Percentiles rank a stretch among this genome's conserved stretches.
Evolutionary conservation across 2,329 filamentous ascomycete genomes (phyloP).

Genomic region (Arthrobotrys sphaeroides): DNA sequence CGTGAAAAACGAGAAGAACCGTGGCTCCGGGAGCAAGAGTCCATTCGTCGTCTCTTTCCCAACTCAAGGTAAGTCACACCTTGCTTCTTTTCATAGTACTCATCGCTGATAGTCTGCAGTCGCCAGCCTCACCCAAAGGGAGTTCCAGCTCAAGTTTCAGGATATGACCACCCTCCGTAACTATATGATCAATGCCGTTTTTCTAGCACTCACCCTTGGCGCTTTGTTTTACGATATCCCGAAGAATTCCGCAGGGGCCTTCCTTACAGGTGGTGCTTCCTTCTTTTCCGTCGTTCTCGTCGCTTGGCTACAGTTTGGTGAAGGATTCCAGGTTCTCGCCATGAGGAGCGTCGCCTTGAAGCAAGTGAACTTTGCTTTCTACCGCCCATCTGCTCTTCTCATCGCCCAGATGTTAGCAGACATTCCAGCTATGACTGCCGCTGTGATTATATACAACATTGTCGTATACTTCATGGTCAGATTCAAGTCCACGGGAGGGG

Average conservation of each 20-base stretch:
- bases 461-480: slow-evolving; percentile 74
- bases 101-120: slow-evolving; percentile 1
- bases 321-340: slow-evolving; percentile 79
- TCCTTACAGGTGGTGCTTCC: slow-evolving; percentile 70
- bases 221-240: slow-evolving; percentile 78
- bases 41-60: slow-evolving; percentile 80
- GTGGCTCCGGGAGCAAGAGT: slow-evolving; percentile 73
- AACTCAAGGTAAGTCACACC: slow-evolving; percentile 73
- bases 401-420: slow-evolving; percentile 72
- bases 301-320: slow-evolving; percentile 77
- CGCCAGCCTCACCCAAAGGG: slow-evolving; percentile 68
- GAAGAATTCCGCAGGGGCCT: slow-evolving; percentile 70
- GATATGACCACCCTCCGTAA: slow-evolving; percentile 79
- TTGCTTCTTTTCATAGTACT: not conserved
- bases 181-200: slow-evolving; percentile 80
- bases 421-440: slow-evolving; percentile 69
- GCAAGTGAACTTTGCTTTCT: slow-evolving; percentile 75
- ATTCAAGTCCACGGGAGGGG: slow-evolving; percentile 69
- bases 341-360: slow-evolving; percentile 74
- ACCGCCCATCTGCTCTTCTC: slow-evolving; percentile 73
- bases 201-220: slow-evolving; percentile 78
- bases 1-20: slow-evolving; percentile 74
- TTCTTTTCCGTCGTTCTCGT: slow-evolving; percentile 76
- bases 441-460: slow-evolving; percentile 70
- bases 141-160: slow-evolving; percentile 80